A percentile compares a stretch with the other conserved stretches of the same genome.
phyloP scores from a whole-genome alignment of 352 stramenopile genomes.

The Phytophthora kernoviae region DNA sequence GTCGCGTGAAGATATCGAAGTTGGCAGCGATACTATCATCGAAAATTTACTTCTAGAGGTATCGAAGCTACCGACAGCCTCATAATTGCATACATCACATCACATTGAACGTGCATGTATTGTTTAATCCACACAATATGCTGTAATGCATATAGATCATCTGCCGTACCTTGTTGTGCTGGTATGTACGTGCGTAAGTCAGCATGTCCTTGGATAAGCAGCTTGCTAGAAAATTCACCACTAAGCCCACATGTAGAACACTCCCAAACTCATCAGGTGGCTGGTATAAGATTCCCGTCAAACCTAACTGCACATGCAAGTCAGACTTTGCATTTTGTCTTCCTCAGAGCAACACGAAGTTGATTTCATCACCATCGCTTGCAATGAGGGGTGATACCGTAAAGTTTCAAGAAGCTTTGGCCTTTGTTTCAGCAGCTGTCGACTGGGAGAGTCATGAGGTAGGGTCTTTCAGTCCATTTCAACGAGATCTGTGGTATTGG shows the following conservation, averaged over 20 bases:
- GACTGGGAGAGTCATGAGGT: too few species aligned
- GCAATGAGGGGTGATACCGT: background rate
- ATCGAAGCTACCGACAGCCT: constrained; percentile 1
- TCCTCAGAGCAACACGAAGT: background rate
- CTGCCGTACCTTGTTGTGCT: too few species aligned
- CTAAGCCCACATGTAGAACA: too few species aligned
- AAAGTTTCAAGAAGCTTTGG: background rate
- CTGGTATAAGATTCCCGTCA: too few species aligned
- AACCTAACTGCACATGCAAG: too few species aligned
- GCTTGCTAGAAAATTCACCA: too few species aligned
- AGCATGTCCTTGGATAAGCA: too few species aligned
- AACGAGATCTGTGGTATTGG: background rate
- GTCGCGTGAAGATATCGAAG: constrained; percentile 22
- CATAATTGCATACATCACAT: background rate
- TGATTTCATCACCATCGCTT: background rate
- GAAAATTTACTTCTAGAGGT: constrained; percentile 29
- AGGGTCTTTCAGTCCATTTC: too few species aligned
- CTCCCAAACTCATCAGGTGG: too few species aligned
- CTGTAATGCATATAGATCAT: background rate
- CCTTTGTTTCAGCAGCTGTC: background rate
- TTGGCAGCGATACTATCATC: constrained; percentile 20
- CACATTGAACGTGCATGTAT: background rate
- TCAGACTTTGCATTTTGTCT: background rate
- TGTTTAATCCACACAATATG: background rate
- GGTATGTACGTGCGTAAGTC: too few species aligned